These are phyloP conservation scores for Nepenthes mirabilis DNA, from an alignment of 148 eudicot species.

Conservation along the genomic window DNA sequence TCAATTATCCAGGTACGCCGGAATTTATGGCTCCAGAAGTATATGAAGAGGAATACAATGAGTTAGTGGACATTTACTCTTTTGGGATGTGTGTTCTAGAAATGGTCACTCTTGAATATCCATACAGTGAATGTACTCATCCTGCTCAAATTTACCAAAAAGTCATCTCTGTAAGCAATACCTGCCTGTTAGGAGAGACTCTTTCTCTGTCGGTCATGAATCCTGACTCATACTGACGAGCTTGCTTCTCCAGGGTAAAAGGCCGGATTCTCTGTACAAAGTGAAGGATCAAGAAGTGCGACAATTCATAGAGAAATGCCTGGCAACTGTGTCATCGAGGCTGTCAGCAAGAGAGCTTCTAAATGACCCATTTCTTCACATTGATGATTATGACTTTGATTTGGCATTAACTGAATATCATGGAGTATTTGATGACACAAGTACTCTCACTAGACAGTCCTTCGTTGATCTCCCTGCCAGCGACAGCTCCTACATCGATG, in stretches of 20 bases:
- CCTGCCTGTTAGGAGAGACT: not conserved
- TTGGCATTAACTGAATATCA: constrained; percentile 19
- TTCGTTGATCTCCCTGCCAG: constrained; percentile 18
- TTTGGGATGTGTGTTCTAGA: constrained; percentile 86
- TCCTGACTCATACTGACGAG: constrained; percentile 7
- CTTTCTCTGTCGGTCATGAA: not conserved
- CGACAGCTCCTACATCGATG: constrained; percentile 22
- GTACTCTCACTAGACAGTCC: constrained; percentile 29
- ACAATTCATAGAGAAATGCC: constrained; percentile 67
- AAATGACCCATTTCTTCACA: constrained; percentile 66
- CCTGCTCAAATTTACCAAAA: constrained; percentile 83
- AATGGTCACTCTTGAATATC: constrained; percentile 75
- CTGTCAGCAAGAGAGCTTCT: constrained; percentile 71
- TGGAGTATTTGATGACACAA: constrained; percentile 24
- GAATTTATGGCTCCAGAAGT: constrained; percentile 95
- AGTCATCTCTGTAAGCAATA: constrained; percentile 63
- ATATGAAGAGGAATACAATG: constrained; percentile 73
- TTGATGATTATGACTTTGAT: constrained; percentile 35
- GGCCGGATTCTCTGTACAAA: constrained; percentile 65
- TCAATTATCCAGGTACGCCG: constrained; percentile 48
- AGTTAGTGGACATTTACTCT: constrained; percentile 74
- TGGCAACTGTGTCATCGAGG: constrained; percentile 55
- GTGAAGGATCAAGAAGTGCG: constrained; percentile 75
- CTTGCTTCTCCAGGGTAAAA: constrained; percentile 46
- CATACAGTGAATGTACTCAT: constrained; percentile 74